These are phyloP conservation scores for Pichia manshurica DNA, from an alignment of 805 yeast species.

Conservation along the genomic window DNA sequence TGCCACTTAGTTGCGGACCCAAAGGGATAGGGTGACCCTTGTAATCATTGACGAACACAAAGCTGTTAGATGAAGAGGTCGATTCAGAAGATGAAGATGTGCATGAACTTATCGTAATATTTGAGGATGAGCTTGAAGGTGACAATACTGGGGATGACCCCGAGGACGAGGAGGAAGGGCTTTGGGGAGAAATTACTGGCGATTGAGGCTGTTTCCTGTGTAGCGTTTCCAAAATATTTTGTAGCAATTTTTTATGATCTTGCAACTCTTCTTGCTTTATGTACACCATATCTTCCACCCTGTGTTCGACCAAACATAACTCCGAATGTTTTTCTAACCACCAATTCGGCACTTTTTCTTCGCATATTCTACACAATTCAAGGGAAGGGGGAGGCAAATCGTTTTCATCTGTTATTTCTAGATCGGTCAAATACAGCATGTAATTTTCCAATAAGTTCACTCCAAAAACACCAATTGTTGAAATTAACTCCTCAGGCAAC, in stretches of 20 bases:
- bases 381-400: constrained; percentile 73
- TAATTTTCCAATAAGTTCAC: constrained; percentile 76
- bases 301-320: constrained; percentile 78
- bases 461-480: constrained; percentile 78
- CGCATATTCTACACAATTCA: constrained; percentile 89
- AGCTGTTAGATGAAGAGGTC: constrained; percentile 13
- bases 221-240: constrained; percentile 38
- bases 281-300: constrained; percentile 71
- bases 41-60: constrained; percentile 38
- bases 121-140: constrained; percentile 1
- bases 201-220: constrained; percentile 13
- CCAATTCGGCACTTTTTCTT: constrained; percentile 88
- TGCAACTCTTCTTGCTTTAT: constrained; percentile 65
- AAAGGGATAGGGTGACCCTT: constrained; percentile 48
- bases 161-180: constrained; percentile 19
- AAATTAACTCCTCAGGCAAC: constrained; percentile 63
- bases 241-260: constrained; percentile 59
- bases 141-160: not conserved
- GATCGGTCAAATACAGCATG: constrained; percentile 55
- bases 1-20: constrained; percentile 14
- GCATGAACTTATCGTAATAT: not conserved
- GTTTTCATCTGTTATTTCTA: constrained; percentile 56
- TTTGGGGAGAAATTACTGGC: constrained; percentile 25
- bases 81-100: constrained; percentile 15
- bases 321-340: constrained; percentile 91